Conservation (phyloP, 208 protist genomes). For the Sergeia podlipaevii region DNA sequence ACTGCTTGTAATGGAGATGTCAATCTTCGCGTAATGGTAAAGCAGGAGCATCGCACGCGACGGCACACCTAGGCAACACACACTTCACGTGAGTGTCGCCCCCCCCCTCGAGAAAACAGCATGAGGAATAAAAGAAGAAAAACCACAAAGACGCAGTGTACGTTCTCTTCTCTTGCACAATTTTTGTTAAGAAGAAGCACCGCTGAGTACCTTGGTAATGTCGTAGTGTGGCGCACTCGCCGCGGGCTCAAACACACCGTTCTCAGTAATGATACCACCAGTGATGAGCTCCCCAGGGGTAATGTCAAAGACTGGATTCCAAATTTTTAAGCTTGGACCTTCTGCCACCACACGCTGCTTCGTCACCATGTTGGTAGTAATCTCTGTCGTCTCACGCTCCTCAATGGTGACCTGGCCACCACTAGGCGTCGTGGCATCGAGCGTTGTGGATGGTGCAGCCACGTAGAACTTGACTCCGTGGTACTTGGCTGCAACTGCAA, state of each 20-base stretch:
- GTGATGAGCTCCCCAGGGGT: constrained; percentile 93
- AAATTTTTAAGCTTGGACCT: constrained; percentile 79
- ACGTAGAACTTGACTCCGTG: constrained; percentile 93
- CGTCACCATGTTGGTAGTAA: constrained; percentile 83
- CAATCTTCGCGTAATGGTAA: too few species aligned
- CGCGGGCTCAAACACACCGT: constrained; percentile 70
- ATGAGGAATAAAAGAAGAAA: too few species aligned
- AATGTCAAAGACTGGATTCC: constrained; percentile 98
- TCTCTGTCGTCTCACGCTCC: constrained; percentile 88
- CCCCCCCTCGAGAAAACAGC: too few species aligned
- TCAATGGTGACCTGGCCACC: constrained; percentile 91
- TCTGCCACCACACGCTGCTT: constrained; percentile 82
- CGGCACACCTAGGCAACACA: too few species aligned
- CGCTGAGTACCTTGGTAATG: constrained; percentile 32
- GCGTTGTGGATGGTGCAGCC: constrained; percentile 88
- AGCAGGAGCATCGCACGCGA: too few species aligned
- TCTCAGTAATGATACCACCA: constrained; percentile 93
- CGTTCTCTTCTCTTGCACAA: too few species aligned
- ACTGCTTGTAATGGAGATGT: too few species aligned
- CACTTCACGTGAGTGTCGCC: too few species aligned
- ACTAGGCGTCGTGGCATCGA: constrained; percentile 78
- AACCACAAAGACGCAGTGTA: too few species aligned
- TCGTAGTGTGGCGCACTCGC: constrained; percentile 43
- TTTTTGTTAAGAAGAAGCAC: too few species aligned
- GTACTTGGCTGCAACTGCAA: constrained; percentile 87